These are phyloP conservation scores for Tirmania nivea DNA, from an alignment of 495 filamentous ascomycete genomes.

Conservation along the genomic window DNA sequence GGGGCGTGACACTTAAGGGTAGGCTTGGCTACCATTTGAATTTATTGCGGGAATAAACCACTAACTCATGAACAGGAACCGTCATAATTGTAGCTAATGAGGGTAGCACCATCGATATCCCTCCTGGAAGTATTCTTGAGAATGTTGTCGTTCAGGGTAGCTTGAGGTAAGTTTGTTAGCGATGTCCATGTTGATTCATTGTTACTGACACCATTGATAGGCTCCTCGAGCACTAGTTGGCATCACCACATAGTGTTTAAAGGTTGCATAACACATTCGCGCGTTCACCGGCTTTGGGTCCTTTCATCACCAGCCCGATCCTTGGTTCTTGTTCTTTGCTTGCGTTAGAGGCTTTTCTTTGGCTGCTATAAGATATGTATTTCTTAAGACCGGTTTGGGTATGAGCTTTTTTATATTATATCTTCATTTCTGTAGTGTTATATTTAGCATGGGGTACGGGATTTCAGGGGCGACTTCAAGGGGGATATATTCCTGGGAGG, in stretches of 20 bases:
- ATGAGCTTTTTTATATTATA: too few relatives aligned
- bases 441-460: too few relatives aligned
- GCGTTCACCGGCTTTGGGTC: background rate
- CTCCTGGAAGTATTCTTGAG: constrained; percentile 86
- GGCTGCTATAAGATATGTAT: background rate
- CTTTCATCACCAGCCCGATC: background rate
- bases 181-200: background rate
- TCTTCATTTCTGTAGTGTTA: too few relatives aligned
- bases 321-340: background rate
- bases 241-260: background rate
- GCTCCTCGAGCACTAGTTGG: background rate
- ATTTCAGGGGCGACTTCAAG: too few relatives aligned
- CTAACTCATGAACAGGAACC: constrained; percentile 25
- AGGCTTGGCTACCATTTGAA: background rate
- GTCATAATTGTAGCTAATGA: constrained; percentile 99
- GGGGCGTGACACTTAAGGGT: constrained; percentile 87
- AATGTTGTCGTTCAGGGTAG: constrained; percentile 99
- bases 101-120: constrained; percentile 93
- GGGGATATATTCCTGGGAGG: too few relatives aligned
- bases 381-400: background rate
- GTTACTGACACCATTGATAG: background rate
- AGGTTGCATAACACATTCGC: background rate
- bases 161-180: constrained; percentile 32
- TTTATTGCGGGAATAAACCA: too few relatives aligned
- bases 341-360: background rate